Evolutionary conservation across 2,329 filamentous ascomycete species (phyloP).

Genomic region (Phialophora tarda): DNA sequence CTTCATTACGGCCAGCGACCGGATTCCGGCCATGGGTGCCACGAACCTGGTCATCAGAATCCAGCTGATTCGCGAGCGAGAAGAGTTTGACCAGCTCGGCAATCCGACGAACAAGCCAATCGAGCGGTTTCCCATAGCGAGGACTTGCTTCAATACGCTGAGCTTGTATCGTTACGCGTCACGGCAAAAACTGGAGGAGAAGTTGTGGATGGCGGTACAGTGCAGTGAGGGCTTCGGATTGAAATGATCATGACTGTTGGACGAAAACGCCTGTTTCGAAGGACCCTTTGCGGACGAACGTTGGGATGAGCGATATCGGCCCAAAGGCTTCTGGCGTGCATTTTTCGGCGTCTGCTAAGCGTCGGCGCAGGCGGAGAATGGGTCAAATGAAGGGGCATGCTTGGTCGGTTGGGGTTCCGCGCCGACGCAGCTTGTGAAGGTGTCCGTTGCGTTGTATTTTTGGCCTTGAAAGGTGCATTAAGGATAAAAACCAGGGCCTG

Average conservation of each 20-base stretch:
- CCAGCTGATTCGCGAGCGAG: conserved; percentile 35
- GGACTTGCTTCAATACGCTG: conserved; percentile 89
- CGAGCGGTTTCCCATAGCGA: conserved; percentile 78
- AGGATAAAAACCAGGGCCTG: background rate
- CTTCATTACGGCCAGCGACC: conserved; percentile 89
- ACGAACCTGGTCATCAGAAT: conserved; percentile 72
- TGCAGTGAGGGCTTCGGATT: conserved; percentile 93
- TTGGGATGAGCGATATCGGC: background rate
- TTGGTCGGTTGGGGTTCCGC: background rate
- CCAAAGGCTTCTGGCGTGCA: background rate
- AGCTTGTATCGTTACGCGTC: conserved; percentile 75
- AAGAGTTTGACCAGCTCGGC: conserved; percentile 25
- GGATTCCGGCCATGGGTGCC: conserved; percentile 86
- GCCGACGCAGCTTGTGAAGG: background rate
- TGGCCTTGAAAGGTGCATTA: background rate
- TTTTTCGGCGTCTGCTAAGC: background rate
- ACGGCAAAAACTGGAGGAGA: conserved; percentile 69
- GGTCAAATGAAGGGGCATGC: background rate
- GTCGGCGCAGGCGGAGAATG: background rate
- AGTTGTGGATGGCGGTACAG: conserved; percentile 83
- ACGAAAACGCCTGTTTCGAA: background rate
- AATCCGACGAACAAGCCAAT: conserved; percentile 55
- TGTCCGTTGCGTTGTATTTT: background rate
- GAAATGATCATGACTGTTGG: conserved; percentile 59
- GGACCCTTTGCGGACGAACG: background rate